Evolutionary conservation across 805 yeast species (phyloP).

Genomic region (Kazachstania kunashirensis): DNA sequence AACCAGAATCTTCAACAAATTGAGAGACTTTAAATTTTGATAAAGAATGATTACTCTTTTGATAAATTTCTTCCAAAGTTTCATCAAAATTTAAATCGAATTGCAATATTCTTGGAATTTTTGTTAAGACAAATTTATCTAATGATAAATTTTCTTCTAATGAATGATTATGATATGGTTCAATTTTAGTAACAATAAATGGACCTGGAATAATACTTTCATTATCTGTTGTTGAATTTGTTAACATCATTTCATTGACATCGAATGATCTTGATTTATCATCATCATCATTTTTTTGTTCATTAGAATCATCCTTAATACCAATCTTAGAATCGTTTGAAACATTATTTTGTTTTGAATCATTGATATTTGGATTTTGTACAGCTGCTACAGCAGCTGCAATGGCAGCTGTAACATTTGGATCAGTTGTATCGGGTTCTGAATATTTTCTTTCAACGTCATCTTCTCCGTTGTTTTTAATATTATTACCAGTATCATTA

Average conservation of each 20-base stretch:
- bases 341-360: too few species aligned
- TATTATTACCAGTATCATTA: not conserved
- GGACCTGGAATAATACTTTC: slow-evolving; percentile 17
- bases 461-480: slow-evolving; percentile 3
- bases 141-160: slow-evolving; percentile 25
- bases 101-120: slow-evolving; percentile 27
- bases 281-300: not conserved
- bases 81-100: slow-evolving; percentile 28
- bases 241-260: slow-evolving; percentile 1
- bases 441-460: slow-evolving; percentile 8
- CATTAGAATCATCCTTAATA: not conserved
- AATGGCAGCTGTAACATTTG: slow-evolving; percentile 27
- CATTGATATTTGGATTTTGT: slow-evolving; percentile 11
- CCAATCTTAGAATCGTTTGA: not conserved
- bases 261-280: not conserved
- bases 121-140: slow-evolving; percentile 26
- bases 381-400: slow-evolving; percentile 31
- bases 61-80: slow-evolving; percentile 25
- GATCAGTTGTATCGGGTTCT: slow-evolving; percentile 16
- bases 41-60: slow-evolving; percentile 24
- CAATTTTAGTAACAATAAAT: slow-evolving; percentile 28
- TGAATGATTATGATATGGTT: slow-evolving; percentile 30
- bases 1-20: slow-evolving; percentile 28
- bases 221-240: not conserved
- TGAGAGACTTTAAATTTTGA: slow-evolving; percentile 27